Conservation (phyloP, 768 basidiomycete species). For the Rhodotorula diobovata region DNA sequence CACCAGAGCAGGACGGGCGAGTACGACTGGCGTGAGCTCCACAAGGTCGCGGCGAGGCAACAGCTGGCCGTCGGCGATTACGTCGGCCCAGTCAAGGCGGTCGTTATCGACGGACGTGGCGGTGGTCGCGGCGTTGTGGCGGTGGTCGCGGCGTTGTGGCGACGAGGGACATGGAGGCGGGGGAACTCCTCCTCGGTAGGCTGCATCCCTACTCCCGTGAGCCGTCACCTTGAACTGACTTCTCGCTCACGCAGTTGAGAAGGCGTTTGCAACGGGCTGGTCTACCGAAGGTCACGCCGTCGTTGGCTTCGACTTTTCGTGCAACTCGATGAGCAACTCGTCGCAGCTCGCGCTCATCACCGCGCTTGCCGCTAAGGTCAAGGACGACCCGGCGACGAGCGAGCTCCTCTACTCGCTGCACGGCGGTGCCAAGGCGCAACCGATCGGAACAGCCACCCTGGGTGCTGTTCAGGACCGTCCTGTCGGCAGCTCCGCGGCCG, state of each 20-base stretch:
- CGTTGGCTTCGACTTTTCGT: neutral
- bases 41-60: neutral
- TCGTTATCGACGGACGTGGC: neutral
- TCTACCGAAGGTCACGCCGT: too few relatives aligned
- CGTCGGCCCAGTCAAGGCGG: slow-evolving; percentile 14
- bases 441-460: neutral
- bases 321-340: neutral
- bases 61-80: neutral
- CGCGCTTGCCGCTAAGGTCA: neutral
- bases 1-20: slow-evolving; percentile 1
- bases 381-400: neutral
- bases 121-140: slow-evolving; percentile 26
- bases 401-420: neutral
- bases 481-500: neutral
- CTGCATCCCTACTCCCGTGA: neutral
- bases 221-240: too few relatives aligned
- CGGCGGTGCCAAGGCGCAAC: neutral
- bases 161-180: slow-evolving; percentile 19
- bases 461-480: neutral
- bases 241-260: neutral
- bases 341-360: neutral
- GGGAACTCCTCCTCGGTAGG: slow-evolving; percentile 22
- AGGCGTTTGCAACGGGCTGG: neutral
- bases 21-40: slow-evolving; percentile 9
- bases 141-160: slow-evolving; percentile 23